Evolutionary conservation across 768 basidiomycete species (phyloP), one percentile per base, ranked within the genome.

Genomic region (Leccinellum albellum): DNA sequence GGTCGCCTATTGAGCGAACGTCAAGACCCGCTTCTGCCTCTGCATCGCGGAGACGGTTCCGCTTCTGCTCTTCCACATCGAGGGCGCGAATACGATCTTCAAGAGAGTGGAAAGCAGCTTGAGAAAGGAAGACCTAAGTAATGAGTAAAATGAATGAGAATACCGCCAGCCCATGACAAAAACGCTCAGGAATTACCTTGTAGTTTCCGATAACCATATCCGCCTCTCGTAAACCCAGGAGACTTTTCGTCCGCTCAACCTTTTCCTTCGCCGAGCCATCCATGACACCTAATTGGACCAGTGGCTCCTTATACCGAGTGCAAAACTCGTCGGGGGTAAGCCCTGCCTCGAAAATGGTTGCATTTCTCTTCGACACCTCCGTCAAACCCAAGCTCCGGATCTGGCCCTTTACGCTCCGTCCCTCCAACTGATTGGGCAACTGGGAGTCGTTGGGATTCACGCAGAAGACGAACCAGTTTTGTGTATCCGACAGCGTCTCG

Each of bases 361-460:
- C 77, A 54, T 79, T 82, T 48, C 89, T 74, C 67, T 79, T 82
- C 6, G 89, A 83, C 59, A 98, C 81, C 74, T 93, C 91, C 2
- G 86, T 74, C 63, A 98, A 65, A 0, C 94, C 91, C 24, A 87
- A 66, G 55, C 89, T 88, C 50, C 90, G 80, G 35, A 98, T 87
- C 74, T 98, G 96, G 0, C 91, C 90, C 71, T 94, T 96, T 50
- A 98, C 88, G 40, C 88, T 87, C 46, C 94, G 79, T 12, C 91
- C 90, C 75, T 98, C 96, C 52, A 98, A 76, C 69, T 98, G 95
- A 68, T 94, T 92, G 37, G 95, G 94, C 20, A 98, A 75, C 67
- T 96, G 96, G 24, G 92, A 87, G 74, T 98, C 94, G 68, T 98
- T 99, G 4, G 95, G 94, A 69, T 90, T 94, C 64, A 98, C 74